These are phyloP conservation scores for Volvox carteri DNA, from an alignment of 163 green algal species.

Conservation along the genomic window DNA sequence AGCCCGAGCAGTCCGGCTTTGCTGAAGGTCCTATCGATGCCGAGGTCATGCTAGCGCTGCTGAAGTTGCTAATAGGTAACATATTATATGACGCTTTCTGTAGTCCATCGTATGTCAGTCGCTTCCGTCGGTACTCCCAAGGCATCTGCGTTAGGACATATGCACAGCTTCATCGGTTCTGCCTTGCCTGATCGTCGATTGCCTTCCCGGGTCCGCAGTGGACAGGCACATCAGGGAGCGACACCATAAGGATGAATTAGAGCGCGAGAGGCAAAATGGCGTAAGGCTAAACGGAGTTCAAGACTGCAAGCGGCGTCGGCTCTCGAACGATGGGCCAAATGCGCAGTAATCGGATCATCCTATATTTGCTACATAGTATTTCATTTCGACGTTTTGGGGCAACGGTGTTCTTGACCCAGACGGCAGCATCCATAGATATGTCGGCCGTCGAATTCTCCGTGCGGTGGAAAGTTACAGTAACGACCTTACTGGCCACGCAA, in stretches of 20 bases:
- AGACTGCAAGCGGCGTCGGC: background rate
- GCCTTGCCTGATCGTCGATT: background rate
- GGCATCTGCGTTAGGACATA: too few relatives aligned
- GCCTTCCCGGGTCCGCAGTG: background rate
- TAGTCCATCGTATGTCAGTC: too few relatives aligned
- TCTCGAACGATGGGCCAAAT: background rate
- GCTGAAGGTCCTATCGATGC: background rate
- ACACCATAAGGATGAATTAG: slow-evolving; percentile 27
- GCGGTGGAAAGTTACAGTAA: too few relatives aligned
- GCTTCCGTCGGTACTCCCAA: too few relatives aligned
- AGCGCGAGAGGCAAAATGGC: background rate
- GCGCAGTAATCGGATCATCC: background rate
- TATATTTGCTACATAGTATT: background rate
- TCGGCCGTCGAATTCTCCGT: too few relatives aligned
- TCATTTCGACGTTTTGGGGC: too few relatives aligned
- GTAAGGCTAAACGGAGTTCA: background rate
- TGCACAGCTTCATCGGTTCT: too few relatives aligned
- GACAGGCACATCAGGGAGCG: slow-evolving; percentile 43
- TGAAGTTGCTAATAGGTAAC: slow-evolving; percentile 41
- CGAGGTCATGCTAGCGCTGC: slow-evolving; percentile 24
- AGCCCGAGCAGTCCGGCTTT: background rate
- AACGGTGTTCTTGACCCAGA: too few relatives aligned
- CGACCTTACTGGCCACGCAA: too few relatives aligned
- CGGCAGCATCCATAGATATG: too few relatives aligned
- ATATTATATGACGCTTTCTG: background rate